Conservation (phyloP, 805 yeast species). For the Lachancea nothofagi region DNA sequence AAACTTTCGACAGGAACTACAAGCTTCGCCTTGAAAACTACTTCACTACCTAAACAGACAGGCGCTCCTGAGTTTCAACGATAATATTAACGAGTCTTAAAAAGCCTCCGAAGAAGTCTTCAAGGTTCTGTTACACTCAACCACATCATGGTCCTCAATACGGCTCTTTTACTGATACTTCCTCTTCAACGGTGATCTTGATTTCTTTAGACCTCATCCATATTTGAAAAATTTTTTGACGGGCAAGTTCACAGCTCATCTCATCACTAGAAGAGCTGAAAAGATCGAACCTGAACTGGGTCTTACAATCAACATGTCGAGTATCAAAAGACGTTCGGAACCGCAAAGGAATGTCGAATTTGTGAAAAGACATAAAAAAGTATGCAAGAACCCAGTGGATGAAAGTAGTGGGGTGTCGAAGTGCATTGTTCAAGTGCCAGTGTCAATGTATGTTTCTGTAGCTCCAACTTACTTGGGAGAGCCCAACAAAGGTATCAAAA, state of each 20-base stretch:
- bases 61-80: no score
- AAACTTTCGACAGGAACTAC: no score
- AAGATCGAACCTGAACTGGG: background rate
- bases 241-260: no score
- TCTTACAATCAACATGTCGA: slow-evolving; percentile 1
- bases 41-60: no score
- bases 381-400: slow-evolving; percentile 25
- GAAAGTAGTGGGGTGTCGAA: slow-evolving; percentile 28
- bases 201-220: no score
- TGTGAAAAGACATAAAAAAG: slow-evolving; percentile 27
- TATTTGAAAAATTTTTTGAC: slow-evolving; percentile 3
- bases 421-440: slow-evolving; percentile 32
- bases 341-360: slow-evolving; percentile 19
- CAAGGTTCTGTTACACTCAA: no score
- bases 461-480: slow-evolving; percentile 73
- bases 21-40: no score
- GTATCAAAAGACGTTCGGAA: slow-evolving; percentile 25
- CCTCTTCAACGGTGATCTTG: no score
- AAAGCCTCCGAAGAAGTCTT: no score
- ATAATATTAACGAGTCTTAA: no score
- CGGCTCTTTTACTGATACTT: no score
- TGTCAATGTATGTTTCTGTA: slow-evolving; percentile 67
- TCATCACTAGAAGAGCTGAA: slow-evolving; percentile 1
- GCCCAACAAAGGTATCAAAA: slow-evolving; percentile 74
- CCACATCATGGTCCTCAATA: no score